A percentile compares a stretch with the other conserved stretches of the same genome.
phyloP scores from a whole-genome alignment of 352 stramenopile species.

The Phytophthora niederhauseri region DNA sequence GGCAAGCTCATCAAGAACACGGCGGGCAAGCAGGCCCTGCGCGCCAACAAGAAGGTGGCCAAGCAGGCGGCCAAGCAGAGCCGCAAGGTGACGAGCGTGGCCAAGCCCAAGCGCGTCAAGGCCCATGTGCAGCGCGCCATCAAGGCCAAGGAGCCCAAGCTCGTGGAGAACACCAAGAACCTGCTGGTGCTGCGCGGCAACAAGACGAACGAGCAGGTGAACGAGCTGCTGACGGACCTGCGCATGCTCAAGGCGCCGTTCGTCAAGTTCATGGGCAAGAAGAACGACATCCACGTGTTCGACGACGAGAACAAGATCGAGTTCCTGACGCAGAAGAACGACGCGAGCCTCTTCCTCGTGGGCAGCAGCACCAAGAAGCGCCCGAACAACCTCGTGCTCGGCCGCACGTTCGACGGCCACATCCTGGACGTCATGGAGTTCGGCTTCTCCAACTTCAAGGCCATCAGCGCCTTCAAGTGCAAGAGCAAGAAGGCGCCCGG shows the following conservation, averaged over 20 bases:
- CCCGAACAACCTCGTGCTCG: constrained; percentile 98
- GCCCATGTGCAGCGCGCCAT: constrained; percentile 81
- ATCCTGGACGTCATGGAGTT: constrained; percentile 99
- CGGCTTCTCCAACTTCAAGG: constrained; percentile 95
- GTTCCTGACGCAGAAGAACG: constrained; percentile 98
- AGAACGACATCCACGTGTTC: constrained; percentile 95
- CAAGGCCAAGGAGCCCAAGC: constrained; percentile 91
- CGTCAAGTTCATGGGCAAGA: constrained; percentile 91
- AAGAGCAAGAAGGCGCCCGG: constrained; percentile 93
- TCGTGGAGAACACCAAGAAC: constrained; percentile 93
- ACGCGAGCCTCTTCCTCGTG: constrained; percentile 96
- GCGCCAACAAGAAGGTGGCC: constrained; percentile 64
- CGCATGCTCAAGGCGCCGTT: constrained; percentile 89
- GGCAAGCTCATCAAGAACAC: constrained; percentile 73
- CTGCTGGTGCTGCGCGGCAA: constrained; percentile 90
- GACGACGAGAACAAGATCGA: constrained; percentile 94
- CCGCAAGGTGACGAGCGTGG: constrained; percentile 70
- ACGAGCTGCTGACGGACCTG: constrained; percentile 84
- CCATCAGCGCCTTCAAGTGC: constrained; percentile 93
- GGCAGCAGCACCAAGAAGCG: constrained; percentile 99
- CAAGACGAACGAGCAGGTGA: constrained; percentile 89
- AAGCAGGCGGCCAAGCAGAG: constrained; percentile 76
- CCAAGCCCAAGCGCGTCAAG: constrained; percentile 84
- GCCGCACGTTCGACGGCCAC: constrained; percentile 97
- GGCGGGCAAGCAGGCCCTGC: constrained; percentile 70